Percentiles rank a stretch among this genome's conserved stretches.
phyloP scores from a whole-genome alignment of 2,329 filamentous ascomycete genomes.

The Trichothecium roseum region DNA sequence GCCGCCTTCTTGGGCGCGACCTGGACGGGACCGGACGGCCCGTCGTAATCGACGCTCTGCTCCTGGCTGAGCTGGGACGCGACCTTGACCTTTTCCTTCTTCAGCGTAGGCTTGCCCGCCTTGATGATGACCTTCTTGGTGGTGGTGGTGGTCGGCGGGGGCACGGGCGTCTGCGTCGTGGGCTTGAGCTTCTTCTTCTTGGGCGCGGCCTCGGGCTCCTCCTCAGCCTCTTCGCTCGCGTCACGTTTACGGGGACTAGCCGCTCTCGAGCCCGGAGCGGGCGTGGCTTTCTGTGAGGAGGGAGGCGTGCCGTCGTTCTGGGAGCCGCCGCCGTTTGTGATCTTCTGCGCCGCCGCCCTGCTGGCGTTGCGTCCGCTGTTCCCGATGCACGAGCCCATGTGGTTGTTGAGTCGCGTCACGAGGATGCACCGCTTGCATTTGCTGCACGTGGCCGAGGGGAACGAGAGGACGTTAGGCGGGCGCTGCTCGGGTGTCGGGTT shows the following conservation, averaged over 20 bases:
- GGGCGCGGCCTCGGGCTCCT: conserved; percentile 34
- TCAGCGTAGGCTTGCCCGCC: conserved; percentile 37
- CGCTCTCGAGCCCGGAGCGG: conserved; percentile 41
- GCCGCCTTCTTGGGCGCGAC: conserved; percentile 24
- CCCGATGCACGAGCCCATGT: conserved; percentile 59
- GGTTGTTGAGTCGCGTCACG: conserved; percentile 55
- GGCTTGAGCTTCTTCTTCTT: conserved; percentile 52
- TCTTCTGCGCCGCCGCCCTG: conserved; percentile 51
- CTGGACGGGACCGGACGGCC: conserved; percentile 12
- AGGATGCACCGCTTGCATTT: conserved; percentile 58
- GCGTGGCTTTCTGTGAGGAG: conserved; percentile 53
- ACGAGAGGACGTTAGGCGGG: conserved; percentile 51
- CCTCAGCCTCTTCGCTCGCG: conserved; percentile 43
- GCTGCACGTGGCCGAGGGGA: conserved; percentile 56
- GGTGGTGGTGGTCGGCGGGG: conserved; percentile 9
- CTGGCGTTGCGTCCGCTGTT: conserved; percentile 55
- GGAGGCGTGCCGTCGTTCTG: conserved; percentile 48
- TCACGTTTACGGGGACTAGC: conserved; percentile 48
- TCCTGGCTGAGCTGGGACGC: conserved; percentile 39
- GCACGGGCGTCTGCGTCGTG: conserved; percentile 8
- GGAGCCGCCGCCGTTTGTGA: conserved; percentile 43
- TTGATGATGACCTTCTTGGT: conserved; percentile 48
- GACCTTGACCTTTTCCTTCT: conserved; percentile 47
- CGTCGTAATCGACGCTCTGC: conserved; percentile 25
- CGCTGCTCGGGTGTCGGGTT: conserved; percentile 41